Base-by-base conservation (phyloP, 306 rosid genomes). In the Datisca glomerata region DNA sequence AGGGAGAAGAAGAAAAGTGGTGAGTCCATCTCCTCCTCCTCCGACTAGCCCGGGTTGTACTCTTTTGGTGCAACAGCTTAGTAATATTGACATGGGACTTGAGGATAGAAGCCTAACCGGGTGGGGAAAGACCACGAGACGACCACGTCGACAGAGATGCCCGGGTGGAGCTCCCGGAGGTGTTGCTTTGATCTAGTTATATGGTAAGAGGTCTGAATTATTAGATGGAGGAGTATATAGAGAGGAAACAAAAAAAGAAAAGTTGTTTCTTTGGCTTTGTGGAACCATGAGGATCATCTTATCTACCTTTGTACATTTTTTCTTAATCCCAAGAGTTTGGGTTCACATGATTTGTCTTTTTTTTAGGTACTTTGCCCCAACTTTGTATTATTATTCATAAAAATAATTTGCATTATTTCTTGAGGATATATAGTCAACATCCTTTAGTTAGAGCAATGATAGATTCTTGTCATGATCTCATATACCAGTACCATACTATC, bases 91-190 rank as follows among this genome's bases (percentile, higher is more conserved):
- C 55, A 61, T 70, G 44, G 91, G 67, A 44, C 67, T 77, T 67
- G 95, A 89, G 49, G 86, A 84, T 54, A 75, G 73, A 48, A 84
- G 79, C 81, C 67, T 84, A 50, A 71, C 91, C 5, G 86, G 98
- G 59, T 89, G 95, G 98, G 95, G 98, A 42, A 89, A 80, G 67
- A 80, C 93, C 22, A 77, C 93, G 13, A 65, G 95, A 67, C 65
- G 98, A 59, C 93, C 95, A 23, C 98, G 98, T 6, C 51, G 92
- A 60, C 98, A 89, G 44, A 75, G 98, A 78, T 71, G 71, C 45
- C 75, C 84, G 11, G 83, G 85, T 25, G 86, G 85, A 36, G 77
- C 68, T 60, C 79, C 67, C 58, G 34, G 44, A 50, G 32, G 32
- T 24, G 23, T 50, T 50, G 22, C 45, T 23, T 21, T 37, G 16